phyloP scores from a whole-genome alignment of 1,284 basidiomycete species.

The Ustilago nuda region DNA sequence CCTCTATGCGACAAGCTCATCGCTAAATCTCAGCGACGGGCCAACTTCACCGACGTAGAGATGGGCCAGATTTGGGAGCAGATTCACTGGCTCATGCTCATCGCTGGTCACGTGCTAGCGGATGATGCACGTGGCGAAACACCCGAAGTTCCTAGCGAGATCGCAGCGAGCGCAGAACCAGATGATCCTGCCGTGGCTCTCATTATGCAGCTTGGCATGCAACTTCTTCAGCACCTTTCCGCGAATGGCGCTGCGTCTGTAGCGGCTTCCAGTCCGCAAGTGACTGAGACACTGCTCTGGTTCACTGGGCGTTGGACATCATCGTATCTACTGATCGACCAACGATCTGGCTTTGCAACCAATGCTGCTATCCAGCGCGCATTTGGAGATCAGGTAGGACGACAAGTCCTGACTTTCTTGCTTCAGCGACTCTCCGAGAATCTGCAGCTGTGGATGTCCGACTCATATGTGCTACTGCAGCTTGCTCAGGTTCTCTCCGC shows the following conservation, averaged over 20 bases:
- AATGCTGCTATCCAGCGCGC: slow-evolving; percentile 41
- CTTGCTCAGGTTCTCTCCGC: slow-evolving; percentile 56
- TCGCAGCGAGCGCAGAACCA: slow-evolving; percentile 30
- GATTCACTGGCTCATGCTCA: slow-evolving; percentile 61
- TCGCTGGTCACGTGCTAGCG: slow-evolving; percentile 58
- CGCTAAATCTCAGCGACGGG: slow-evolving; percentile 36
- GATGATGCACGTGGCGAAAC: slow-evolving; percentile 58
- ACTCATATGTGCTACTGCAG: slow-evolving; percentile 60
- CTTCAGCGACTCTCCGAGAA: slow-evolving; percentile 55
- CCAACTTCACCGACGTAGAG: slow-evolving; percentile 18
- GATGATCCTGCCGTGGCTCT: slow-evolving; percentile 41
- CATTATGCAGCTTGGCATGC: slow-evolving; percentile 52
- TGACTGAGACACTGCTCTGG: slow-evolving; percentile 59
- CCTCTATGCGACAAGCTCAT: slow-evolving; percentile 43
- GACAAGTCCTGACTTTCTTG: slow-evolving; percentile 54
- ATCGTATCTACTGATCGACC: slow-evolving; percentile 52
- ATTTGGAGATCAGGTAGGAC: slow-evolving; percentile 52
- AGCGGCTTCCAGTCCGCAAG: slow-evolving; percentile 59
- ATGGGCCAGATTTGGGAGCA: slow-evolving; percentile 62
- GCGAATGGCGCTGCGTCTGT: slow-evolving; percentile 35
- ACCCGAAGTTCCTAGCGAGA: slow-evolving; percentile 46
- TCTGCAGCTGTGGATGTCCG: slow-evolving; percentile 59
- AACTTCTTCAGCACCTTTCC: slow-evolving; percentile 48
- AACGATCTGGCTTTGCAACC: slow-evolving; percentile 32
- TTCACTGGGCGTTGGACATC: slow-evolving; percentile 64